Percentiles rank a stretch among this genome's conserved stretches.
phyloP scores from a whole-genome alignment of 371 early-diverging fungal species.

The Rhizomucor miehei region DNA sequence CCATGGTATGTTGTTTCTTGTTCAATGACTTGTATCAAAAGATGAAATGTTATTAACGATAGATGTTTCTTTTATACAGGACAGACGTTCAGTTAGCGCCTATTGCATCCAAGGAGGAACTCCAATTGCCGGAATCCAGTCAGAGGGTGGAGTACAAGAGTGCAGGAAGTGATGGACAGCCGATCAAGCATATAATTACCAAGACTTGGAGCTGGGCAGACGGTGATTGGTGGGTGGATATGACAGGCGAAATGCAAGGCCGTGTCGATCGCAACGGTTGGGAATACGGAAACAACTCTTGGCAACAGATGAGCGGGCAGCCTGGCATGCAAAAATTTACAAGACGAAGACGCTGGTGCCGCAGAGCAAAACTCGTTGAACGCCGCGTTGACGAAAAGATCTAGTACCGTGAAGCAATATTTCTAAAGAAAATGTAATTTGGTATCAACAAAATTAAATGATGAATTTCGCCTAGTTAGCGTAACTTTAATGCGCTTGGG shows the following conservation, averaged over 20 bases:
- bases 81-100: constrained; percentile 36
- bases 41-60: too few relatives aligned
- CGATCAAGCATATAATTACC: constrained; percentile 15
- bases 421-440: too few relatives aligned
- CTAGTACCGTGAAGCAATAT: too few relatives aligned
- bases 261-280: constrained; percentile 45
- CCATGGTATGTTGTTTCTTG: constrained; percentile 18
- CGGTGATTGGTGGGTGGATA: constrained; percentile 52
- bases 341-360: constrained; percentile 42
- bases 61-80: too few relatives aligned
- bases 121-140: constrained; percentile 30
- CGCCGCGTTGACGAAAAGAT: constrained; percentile 15
- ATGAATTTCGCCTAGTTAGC: too few relatives aligned
- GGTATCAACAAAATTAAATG: too few relatives aligned
- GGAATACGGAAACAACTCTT: constrained; percentile 50
- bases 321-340: constrained; percentile 46
- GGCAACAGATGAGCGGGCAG: constrained; percentile 34
- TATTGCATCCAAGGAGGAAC: constrained; percentile 32
- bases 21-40: constrained; percentile 1
- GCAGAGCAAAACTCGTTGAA: constrained; percentile 38
- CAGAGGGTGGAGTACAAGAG: constrained; percentile 4
- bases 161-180: constrained; percentile 6
- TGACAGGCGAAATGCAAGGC: constrained; percentile 37
- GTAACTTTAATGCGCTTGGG: too few relatives aligned
- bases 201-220: constrained; percentile 47